These are phyloP conservation scores for Pilobolus umbonatus DNA, from an alignment of 192 early-diverging fungal genomes.

Conservation along the genomic window DNA sequence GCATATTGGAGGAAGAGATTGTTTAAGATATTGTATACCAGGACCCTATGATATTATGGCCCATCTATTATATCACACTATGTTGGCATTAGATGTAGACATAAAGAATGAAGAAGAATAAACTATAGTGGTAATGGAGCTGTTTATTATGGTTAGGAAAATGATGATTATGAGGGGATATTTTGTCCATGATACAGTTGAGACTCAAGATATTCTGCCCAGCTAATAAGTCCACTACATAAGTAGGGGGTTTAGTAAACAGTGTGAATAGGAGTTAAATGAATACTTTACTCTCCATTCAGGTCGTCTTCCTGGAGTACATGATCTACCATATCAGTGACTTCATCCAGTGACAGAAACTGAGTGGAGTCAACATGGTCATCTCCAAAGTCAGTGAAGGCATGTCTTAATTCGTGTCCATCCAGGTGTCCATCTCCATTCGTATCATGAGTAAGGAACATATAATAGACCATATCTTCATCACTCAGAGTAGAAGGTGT, in stretches of 20 bases:
- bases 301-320: slow-evolving; percentile 71
- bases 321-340: slow-evolving; percentile 67
- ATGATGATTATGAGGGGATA: too few relatives aligned
- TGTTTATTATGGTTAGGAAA: too few relatives aligned
- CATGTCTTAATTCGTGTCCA: slow-evolving; percentile 69
- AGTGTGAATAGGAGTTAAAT: neutral
- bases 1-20: slow-evolving; percentile 52
- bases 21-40: slow-evolving; percentile 52
- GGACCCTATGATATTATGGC: slow-evolving; percentile 51
- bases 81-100: slow-evolving; percentile 17
- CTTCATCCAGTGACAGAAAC: slow-evolving; percentile 38
- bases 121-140: too few relatives aligned
- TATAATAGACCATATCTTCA: slow-evolving; percentile 62
- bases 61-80: slow-evolving; percentile 30
- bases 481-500: slow-evolving; percentile 13
- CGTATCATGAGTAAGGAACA: slow-evolving; percentile 69
- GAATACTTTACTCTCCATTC: slow-evolving; percentile 59
- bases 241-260: neutral
- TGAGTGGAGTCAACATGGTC: slow-evolving; percentile 23
- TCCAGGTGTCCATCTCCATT: slow-evolving; percentile 71
- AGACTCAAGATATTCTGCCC: slow-evolving; percentile 53
- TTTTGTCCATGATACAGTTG: slow-evolving; percentile 44
- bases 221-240: slow-evolving; percentile 50
- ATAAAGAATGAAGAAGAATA: too few relatives aligned
- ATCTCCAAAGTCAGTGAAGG: slow-evolving; percentile 44